Conservation (phyloP, 179 eudicot species). For the Gypsophila paniculata region DNA sequence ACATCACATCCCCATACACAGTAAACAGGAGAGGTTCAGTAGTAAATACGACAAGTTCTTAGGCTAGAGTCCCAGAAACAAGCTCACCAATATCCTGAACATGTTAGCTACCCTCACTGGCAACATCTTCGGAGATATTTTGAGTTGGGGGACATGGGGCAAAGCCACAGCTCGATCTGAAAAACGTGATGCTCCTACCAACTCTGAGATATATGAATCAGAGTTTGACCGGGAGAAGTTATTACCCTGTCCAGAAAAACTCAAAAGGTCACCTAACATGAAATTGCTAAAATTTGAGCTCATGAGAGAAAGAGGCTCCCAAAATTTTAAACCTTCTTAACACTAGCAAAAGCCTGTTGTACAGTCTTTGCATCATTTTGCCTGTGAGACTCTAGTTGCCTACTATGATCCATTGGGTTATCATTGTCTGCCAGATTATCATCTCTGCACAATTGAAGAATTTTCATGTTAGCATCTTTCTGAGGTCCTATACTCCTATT, state of each 20-base stretch:
- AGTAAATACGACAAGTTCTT: neutral
- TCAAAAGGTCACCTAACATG: constrained; percentile 9
- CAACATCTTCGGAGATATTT: constrained; percentile 56
- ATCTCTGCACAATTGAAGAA: constrained; percentile 41
- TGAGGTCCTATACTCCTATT: neutral
- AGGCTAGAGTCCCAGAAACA: neutral
- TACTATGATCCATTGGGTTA: constrained; percentile 32
- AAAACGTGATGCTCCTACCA: constrained; percentile 59
- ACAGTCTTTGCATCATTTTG: constrained; percentile 94
- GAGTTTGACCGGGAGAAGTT: constrained; percentile 62
- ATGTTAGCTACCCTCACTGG: constrained; percentile 79
- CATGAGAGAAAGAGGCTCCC: neutral
- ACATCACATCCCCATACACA: neutral
- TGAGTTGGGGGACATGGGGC: constrained; percentile 74
- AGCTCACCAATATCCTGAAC: constrained; percentile 86
- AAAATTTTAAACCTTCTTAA: constrained; percentile 50
- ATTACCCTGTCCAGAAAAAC: constrained; percentile 42
- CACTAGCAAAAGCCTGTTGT: constrained; percentile 85
- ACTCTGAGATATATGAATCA: constrained; percentile 63
- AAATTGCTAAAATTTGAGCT: neutral
- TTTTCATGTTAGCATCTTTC: constrained; percentile 16
- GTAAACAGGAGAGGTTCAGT: neutral
- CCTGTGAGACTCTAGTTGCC: constrained; percentile 57
- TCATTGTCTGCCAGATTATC: constrained; percentile 46
- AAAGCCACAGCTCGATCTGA: constrained; percentile 31